Evolutionary conservation across 495 filamentous ascomycete species (phyloP).

Genomic region (Penicillium psychrofluorescens): DNA sequence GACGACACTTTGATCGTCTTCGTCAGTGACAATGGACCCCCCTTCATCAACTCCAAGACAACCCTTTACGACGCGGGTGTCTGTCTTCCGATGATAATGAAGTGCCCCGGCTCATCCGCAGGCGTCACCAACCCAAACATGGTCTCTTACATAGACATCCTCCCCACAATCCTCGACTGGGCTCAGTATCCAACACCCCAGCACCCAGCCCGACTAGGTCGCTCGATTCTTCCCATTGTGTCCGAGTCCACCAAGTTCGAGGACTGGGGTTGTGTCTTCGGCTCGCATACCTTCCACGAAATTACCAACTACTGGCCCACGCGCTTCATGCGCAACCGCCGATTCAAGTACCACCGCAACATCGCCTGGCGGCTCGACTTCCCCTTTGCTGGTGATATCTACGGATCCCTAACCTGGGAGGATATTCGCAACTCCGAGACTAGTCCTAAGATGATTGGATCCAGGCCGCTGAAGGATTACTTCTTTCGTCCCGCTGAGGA

Average conservation of each 20-base stretch:
- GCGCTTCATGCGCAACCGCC: conserved; percentile 29
- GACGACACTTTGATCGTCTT: conserved; percentile 37
- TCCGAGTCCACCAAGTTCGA: conserved; percentile 10
- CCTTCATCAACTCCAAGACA: conserved; percentile 43
- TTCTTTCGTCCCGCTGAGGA: conserved; percentile 34
- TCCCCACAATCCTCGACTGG: conserved; percentile 38
- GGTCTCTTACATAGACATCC: conserved; percentile 38
- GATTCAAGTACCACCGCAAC: conserved; percentile 43
- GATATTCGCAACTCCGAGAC: conserved; percentile 28
- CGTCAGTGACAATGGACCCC: conserved; percentile 39
- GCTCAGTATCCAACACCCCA: conserved; percentile 8
- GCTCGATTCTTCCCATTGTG: conserved; percentile 34
- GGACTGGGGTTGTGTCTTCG: conserved; percentile 26
- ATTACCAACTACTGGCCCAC: conserved; percentile 42
- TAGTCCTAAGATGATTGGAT: conserved; percentile 27
- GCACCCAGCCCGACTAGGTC: conserved; percentile 12
- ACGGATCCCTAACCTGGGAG: conserved; percentile 35
- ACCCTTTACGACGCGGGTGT: conserved; percentile 40
- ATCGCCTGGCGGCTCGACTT: conserved; percentile 39
- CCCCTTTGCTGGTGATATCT: conserved; percentile 38
- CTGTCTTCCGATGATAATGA: conserved; percentile 33
- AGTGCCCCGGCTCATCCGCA: conserved; percentile 15
- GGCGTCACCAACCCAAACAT: conserved; percentile 32
- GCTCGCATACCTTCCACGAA: conserved; percentile 46
- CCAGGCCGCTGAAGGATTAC: conserved; percentile 26